Evolutionary conservation across 768 basidiomycete species (phyloP), one percentile per base, ranked within the genome.

Genomic region (Mycena pura): DNA sequence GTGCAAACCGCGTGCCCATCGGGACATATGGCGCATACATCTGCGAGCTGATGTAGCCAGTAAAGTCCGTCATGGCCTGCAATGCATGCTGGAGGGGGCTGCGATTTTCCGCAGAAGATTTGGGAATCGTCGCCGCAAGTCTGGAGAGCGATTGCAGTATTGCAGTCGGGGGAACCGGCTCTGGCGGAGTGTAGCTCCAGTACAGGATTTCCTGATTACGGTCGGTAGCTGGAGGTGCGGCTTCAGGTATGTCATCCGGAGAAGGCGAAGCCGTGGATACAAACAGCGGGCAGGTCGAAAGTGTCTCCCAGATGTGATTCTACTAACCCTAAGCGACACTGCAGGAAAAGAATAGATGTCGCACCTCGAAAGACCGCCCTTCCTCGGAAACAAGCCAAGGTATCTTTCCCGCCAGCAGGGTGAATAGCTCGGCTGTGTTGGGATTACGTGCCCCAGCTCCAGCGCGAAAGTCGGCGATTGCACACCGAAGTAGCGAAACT

Each of bases 21-120:
- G 76, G 66, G 40, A 77, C 77, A 66, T 78, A 84, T 13, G 84
- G 79, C 28, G 80, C 69, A 68, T 92, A 93, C 3, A 89, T 84
- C 65, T 92, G 89, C 9, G 89, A 82, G 57, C 89, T 88, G 68
- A 93, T 83, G 72, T 91, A 92, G 6, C 92, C 91, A 0, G 91
- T 93, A 61, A 93, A 82, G 66, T 91, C 87, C 2, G 88, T 82
- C 36, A 92, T 79, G 0, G 84, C 71, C 69, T 92, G 84, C 7
- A 92, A 75, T 10, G 87, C 86, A 66, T 86, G 82, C 66, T 90
- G 88, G 68, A 80, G 78, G 7, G 80, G 76, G 41, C 73, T 80
- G 24, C 73, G 68, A 44, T 68, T 70, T 10, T 73, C 45, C n/a
- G 70, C 64, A 19, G 69, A 68, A 57, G 63, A 65, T 63, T 70